Evolutionary conservation across 345 rosid genomes (phyloP).

Genomic region (Xanthoceras sorbifolium): DNA sequence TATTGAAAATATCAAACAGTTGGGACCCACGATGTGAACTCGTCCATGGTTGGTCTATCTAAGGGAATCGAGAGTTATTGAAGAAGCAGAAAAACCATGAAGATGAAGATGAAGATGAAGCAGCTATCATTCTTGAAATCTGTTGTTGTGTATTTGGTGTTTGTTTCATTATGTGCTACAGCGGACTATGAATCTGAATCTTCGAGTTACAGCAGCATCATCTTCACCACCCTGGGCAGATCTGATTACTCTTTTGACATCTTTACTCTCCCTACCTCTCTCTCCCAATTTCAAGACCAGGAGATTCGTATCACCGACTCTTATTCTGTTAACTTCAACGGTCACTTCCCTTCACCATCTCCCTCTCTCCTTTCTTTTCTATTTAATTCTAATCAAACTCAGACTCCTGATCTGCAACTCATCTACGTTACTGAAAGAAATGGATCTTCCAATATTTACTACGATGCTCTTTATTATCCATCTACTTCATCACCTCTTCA

Average conservation of each 20-base stretch:
- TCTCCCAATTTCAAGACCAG: no score
- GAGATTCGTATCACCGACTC: conserved; percentile 79
- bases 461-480: conserved; percentile 45
- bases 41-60: no score
- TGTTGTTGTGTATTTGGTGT: background rate
- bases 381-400: conserved; percentile 27
- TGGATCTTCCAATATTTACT: conserved; percentile 60
- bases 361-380: conserved; percentile 46
- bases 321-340: conserved; percentile 74
- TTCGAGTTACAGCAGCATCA: conserved; percentile 46
- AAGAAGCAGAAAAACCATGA: no score
- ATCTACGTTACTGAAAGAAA: conserved; percentile 79
- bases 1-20: no score
- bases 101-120: conserved; percentile 2
- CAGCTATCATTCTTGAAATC: background rate
- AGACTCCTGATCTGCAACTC: conserved; percentile 43
- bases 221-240: conserved; percentile 73
- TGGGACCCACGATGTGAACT: no score
- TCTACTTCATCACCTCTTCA: background rate
- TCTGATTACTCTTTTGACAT: conserved; percentile 71
- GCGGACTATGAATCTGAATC: conserved; percentile 20
- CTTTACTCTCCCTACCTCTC: conserved; percentile 48
- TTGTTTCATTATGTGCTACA: background rate
- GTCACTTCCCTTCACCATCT: conserved; percentile 66
- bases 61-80: no score